These are phyloP conservation scores for Chloris gayana DNA, from an alignment of 176 grass and related monocot species.

Conservation along the genomic window DNA sequence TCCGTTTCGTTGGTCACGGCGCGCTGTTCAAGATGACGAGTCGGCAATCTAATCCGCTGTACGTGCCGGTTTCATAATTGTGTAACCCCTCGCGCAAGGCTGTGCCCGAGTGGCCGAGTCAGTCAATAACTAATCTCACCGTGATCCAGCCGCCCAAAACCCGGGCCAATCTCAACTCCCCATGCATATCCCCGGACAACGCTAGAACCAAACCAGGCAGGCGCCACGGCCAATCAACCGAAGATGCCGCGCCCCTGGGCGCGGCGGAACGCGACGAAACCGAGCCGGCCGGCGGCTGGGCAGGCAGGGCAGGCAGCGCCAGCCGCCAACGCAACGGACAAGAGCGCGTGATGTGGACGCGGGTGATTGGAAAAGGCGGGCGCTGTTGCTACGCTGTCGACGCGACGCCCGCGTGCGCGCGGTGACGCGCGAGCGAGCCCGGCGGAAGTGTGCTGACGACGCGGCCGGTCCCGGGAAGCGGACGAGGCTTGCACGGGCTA, in stretches of 20 bases:
- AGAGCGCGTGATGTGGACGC: neutral
- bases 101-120: neutral
- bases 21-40: too few relatives aligned
- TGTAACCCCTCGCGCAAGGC: neutral
- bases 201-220: neutral
- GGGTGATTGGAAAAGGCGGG: neutral
- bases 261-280: constrained; percentile 27
- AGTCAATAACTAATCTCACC: neutral
- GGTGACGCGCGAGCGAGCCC: neutral
- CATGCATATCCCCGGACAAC: neutral
- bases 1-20: too few relatives aligned
- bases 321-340: constrained; percentile 18
- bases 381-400: neutral
- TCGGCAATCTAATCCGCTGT: too few relatives aligned
- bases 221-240: neutral
- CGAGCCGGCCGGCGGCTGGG: neutral
- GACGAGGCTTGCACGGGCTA: neutral
- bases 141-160: constrained; percentile 14
- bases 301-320: neutral
- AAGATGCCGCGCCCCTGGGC: constrained; percentile 35
- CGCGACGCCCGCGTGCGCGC: neutral
- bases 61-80: too few relatives aligned
- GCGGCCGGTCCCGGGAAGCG: neutral
- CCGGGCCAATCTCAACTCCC: neutral
- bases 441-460: too few relatives aligned